Conservation (phyloP, 2,329 filamentous ascomycete species). For the Exophiala mesophila region DNA sequence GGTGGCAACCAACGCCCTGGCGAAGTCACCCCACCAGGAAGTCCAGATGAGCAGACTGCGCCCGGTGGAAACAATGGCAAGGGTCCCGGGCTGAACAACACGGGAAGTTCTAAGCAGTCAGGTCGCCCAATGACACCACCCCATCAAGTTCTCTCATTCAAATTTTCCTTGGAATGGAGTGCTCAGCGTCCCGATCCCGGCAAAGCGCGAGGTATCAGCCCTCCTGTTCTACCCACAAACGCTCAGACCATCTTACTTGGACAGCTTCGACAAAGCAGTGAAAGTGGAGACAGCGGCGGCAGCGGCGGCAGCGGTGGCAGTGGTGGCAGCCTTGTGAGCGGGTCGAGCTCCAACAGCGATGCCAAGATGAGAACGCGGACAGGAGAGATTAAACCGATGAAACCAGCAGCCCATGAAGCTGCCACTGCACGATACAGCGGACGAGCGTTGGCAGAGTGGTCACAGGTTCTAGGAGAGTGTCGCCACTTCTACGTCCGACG, state of each 20-base stretch:
- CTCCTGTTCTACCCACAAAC: slow-evolving; percentile 53
- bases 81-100: slow-evolving; percentile 18
- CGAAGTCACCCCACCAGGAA: slow-evolving; percentile 37
- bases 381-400: slow-evolving; percentile 21
- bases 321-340: slow-evolving; percentile 3
- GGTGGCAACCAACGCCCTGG: slow-evolving; percentile 42
- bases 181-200: slow-evolving; percentile 46
- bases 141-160: slow-evolving; percentile 58
- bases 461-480: slow-evolving; percentile 56
- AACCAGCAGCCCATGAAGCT: slow-evolving; percentile 30
- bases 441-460: slow-evolving; percentile 61
- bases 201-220: slow-evolving; percentile 50
- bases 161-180: slow-evolving; percentile 63
- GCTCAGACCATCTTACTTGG: slow-evolving; percentile 47
- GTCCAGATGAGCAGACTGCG: slow-evolving; percentile 27
- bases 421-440: slow-evolving; percentile 54
- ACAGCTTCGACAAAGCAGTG: slow-evolving; percentile 9
- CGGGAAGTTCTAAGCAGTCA: slow-evolving; percentile 28
- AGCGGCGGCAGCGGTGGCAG: slow-evolving; percentile 3
- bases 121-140: slow-evolving; percentile 34
- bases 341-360: slow-evolving; percentile 7
- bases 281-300: slow-evolving; percentile 7
- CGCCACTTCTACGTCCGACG: slow-evolving; percentile 60
- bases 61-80: slow-evolving; percentile 1
- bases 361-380: slow-evolving; percentile 11